Conservation (phyloP, 495 filamentous ascomycete species). For the Aspergillus bertholletiae region DNA sequence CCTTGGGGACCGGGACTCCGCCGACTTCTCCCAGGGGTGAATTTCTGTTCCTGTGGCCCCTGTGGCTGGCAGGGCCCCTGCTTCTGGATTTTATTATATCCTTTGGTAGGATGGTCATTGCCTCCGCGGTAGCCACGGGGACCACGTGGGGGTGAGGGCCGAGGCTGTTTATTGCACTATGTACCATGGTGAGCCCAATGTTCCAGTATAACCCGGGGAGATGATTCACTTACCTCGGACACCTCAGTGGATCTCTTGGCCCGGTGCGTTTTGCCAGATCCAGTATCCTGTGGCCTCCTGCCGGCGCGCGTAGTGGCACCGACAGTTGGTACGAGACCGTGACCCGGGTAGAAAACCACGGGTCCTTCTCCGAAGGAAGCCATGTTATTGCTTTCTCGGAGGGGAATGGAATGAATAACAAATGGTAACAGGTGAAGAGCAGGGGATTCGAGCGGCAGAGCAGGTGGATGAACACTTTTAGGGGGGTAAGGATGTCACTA, state of each 20-base stretch:
- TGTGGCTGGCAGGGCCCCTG: not conserved
- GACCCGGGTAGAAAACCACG: not conserved
- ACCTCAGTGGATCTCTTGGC: not conserved
- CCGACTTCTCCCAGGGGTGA: not conserved
- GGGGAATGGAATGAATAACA: not conserved
- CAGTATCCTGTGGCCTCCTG: not conserved
- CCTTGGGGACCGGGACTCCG: not conserved
- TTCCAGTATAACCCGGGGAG: not conserved
- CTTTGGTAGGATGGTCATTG: not conserved
- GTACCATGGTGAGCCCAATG: not conserved
- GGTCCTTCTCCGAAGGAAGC: constrained; percentile 2
- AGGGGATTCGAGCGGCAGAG: not conserved
- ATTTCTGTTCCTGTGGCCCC: not conserved
- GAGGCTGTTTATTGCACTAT: not conserved
- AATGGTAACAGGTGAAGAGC: not conserved
- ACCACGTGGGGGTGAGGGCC: not conserved
- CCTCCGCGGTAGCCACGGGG: not conserved
- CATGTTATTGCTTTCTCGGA: not conserved
- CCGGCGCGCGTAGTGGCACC: not conserved
- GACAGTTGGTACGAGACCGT: not conserved
- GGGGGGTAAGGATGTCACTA: not conserved
- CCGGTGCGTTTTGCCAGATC: not conserved
- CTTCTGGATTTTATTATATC: not conserved
- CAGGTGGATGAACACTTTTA: constrained; percentile 1
- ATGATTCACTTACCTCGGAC: not conserved